Evolutionary conservation across 2,329 filamentous ascomycete genomes (phyloP), one percentile per base, ranked within the genome.

Genomic region (Claviceps sp.): DNA sequence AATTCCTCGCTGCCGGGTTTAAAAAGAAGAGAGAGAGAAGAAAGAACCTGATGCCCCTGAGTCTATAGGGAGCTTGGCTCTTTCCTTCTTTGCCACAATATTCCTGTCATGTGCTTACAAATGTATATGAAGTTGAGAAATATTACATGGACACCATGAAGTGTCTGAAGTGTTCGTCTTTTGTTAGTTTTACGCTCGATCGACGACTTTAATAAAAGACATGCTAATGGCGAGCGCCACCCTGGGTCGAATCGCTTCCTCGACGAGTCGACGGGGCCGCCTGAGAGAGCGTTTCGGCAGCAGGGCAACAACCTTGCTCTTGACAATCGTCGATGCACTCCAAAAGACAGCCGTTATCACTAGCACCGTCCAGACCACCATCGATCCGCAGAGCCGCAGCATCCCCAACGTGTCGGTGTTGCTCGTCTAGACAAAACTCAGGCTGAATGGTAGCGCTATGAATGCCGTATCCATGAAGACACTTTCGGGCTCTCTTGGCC

Each of bases 401-500:
- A 50, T 70, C 67, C 3, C 68, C 65, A 14, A 64, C 59, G 41
- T 70, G 69, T 52, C 61, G 64, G 56, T 73, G 75, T 50, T 68
- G 65, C 42, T 69, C 62, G 57, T 80, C 78, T 26, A 80, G 66
- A 56, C 79, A 82, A 59, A 84, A 98, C 67, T 98, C 93, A 5
- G 93, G 93, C 68, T 98, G 93, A 60, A 98, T 97, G 13, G 93
- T 98, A 39, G 89, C 91, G 40, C 87, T 94, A 72, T 98, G 93
- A 58, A 98, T 97, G 52, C 93, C 91, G 61, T 95, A 96, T 39
- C 82, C 90, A 67, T 98, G 93, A 3, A 98, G 81, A 62, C 93
- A 98, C 62, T 84, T 84, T 47, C 90, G 80, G 17, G 94, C 87
- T 52, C 85, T 82, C 54, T 81, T 82, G 19, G 91, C 89, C 41